These are phyloP conservation scores for Paecilomyces dactylethromorphus DNA, from an alignment of 2,329 filamentous ascomycete species.

Conservation along the genomic window DNA sequence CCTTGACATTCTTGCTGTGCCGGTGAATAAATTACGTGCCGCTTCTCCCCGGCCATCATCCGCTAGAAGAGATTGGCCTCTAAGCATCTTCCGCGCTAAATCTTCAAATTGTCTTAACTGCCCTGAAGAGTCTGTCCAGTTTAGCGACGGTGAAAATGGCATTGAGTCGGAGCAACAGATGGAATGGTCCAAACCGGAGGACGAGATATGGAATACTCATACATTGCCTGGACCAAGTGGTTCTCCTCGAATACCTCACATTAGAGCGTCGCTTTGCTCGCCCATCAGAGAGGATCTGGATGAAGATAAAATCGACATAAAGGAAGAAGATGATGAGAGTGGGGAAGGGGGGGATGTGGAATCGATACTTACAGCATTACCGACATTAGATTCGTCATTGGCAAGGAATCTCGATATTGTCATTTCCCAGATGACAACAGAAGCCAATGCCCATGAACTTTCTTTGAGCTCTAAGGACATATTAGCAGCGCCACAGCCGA, in stretches of 20 bases:
- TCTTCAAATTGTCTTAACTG: slow-evolving; percentile 10
- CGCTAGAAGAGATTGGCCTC: slow-evolving; percentile 18
- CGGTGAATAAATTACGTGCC: slow-evolving; percentile 14
- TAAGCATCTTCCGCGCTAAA: slow-evolving; percentile 25
- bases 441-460: background rate
- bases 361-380: slow-evolving; percentile 22
- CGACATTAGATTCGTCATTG: slow-evolving; percentile 10
- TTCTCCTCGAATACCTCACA: slow-evolving; percentile 24
- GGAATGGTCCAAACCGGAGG: slow-evolving; percentile 16
- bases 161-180: slow-evolving; percentile 14
- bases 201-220: slow-evolving; percentile 20
- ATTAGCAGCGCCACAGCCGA: background rate
- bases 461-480: background rate
- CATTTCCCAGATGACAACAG: background rate
- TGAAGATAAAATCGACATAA: slow-evolving; percentile 1
- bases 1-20: slow-evolving; percentile 23
- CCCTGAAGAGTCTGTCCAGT: background rate
- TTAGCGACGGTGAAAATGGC: background rate
- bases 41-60: slow-evolving; percentile 6
- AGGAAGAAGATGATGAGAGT: background rate
- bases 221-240: slow-evolving; percentile 17
- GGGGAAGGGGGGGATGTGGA: slow-evolving; percentile 7
- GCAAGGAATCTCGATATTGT: background rate
- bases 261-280: slow-evolving; percentile 18
- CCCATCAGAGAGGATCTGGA: slow-evolving; percentile 14